phyloP scores from a whole-genome alignment of 768 basidiomycete genomes.

The Gymnopilus dilepis region DNA sequence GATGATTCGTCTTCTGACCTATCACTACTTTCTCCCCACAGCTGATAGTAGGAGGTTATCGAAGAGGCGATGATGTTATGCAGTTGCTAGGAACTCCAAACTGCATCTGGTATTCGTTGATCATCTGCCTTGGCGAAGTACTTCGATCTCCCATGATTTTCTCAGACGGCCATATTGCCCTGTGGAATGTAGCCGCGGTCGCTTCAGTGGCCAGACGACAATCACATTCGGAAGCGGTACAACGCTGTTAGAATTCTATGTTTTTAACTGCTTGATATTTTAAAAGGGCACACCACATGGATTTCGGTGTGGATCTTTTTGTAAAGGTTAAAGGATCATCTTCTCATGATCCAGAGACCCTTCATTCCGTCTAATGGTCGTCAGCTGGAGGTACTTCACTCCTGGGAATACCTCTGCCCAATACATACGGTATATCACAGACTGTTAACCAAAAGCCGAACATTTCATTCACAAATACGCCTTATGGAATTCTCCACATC shows the following conservation, averaged over 20 bases:
- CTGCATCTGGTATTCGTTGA: neutral
- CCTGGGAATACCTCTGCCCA: neutral
- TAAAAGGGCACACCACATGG: neutral
- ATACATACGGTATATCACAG: neutral
- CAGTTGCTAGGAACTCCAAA: neutral
- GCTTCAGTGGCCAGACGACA: neutral
- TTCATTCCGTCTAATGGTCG: neutral
- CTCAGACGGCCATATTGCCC: neutral
- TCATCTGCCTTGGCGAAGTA: neutral
- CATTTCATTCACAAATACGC: neutral
- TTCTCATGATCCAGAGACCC: conserved; percentile 1
- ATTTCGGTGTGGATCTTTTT: neutral
- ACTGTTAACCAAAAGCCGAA: neutral
- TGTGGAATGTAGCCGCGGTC: neutral
- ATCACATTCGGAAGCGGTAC: neutral
- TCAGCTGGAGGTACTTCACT: neutral
- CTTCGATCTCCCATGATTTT: neutral
- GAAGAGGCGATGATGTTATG: conserved; percentile 30
- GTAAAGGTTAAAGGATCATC: neutral
- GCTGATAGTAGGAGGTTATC: conserved; percentile 34
- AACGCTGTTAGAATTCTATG: conserved; percentile 8
- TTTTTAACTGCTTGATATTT: neutral
- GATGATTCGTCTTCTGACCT: neutral
- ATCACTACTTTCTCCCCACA: conserved; percentile 15
- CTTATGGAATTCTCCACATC: conserved; percentile 67